Base-by-base conservation (phyloP, 1,139 yeast species). In the Pichia kudriavzevii region DNA sequence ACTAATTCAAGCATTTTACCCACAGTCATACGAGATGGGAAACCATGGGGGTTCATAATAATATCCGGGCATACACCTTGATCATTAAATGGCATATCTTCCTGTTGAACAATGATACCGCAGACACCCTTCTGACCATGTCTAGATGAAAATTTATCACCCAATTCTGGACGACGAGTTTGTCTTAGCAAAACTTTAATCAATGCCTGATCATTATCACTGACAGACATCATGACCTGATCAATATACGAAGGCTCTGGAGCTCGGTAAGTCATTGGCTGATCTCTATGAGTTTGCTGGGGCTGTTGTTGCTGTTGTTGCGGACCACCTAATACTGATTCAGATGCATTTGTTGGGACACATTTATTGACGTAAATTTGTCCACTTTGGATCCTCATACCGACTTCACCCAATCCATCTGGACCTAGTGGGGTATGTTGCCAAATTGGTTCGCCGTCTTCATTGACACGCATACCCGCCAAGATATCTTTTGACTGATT, bases 1-100 rank as follows among this genome's bases (percentile, higher is more conserved):
- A 91, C 82, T 45, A 91, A 69, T 59, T 91, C 99, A 49, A 93
- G 79, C 97, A 91, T 91, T 59, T 91, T 91, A 42, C 98, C 99
- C 18, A 91, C 98, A 31, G 99, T 91, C 99, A 91, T 91, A 69
- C 98, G 94, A 26, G 97, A 88, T 46, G 98, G 98, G 78, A 91
- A 91, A 64, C 96, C 98, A 57, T 91, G 98, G 2, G 98, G 98
- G 55, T 91, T 91, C 95, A 91, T 91, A 53, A 91, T 91, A 47
- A 91, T 87, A 62, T 91, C 98, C 0, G 98, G 98, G 4, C 75
- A 67, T 30, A 88, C 73, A 51, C 97, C 97, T 42, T 77, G 72
- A 50, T 88, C 96, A 55, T 79, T 83, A 58, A 88, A 91, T 22
- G 98, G 98, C 70, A 91, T 70, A 56, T 91, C 98, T 56, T 87